Evolutionary conservation across 2,329 filamentous ascomycete species (phyloP).

Genomic region (Xylaria sp.): DNA sequence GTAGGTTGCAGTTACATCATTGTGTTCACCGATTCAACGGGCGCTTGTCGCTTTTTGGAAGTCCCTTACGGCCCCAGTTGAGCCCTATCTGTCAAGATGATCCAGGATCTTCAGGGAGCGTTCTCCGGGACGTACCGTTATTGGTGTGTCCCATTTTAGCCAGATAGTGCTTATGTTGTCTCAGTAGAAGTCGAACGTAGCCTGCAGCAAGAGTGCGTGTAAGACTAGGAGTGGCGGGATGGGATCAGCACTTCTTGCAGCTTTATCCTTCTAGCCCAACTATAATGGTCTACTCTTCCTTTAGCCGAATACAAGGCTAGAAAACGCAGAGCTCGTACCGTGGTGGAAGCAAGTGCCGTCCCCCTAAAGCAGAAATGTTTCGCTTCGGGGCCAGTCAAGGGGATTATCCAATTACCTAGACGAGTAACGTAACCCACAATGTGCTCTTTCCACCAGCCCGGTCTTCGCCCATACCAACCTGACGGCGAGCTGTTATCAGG

Average conservation of each 20-base stretch:
- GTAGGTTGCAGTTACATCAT: not conserved
- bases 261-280: not conserved
- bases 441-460: not conserved
- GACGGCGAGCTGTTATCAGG: constrained; percentile 8
- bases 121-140: not conserved
- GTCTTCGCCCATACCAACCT: not conserved
- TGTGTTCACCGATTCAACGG: not conserved
- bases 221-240: no score
- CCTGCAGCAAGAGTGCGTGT: not conserved
- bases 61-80: not conserved
- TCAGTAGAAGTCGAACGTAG: not conserved
- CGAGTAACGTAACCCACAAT: not conserved
- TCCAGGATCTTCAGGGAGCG: not conserved
- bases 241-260: not conserved
- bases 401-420: not conserved
- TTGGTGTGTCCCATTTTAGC: not conserved
- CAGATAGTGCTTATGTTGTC: not conserved
- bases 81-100: not conserved
- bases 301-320: not conserved
- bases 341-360: no score
- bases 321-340: not conserved
- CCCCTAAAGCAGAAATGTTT: no score
- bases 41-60: not conserved
- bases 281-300: not conserved
- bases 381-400: no score